Base-by-base conservation (phyloP, 805 yeast species). In the Vanderwaltozyma yarrowii region DNA sequence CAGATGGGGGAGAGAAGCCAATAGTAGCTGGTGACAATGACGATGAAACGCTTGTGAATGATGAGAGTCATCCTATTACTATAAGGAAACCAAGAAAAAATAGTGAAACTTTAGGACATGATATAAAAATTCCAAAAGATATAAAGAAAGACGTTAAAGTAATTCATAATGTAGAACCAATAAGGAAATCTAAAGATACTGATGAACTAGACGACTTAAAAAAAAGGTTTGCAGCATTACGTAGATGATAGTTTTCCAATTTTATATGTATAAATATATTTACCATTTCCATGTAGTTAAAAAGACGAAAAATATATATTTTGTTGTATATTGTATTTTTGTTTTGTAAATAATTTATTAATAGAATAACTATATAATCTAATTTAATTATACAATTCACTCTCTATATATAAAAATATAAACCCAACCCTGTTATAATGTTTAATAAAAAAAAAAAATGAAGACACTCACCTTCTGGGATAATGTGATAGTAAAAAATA, bases 201-300 rank as follows among this genome's bases (percentile, higher is more conserved):
- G 62, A 67, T 37, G 86, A 79, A 39, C 60, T 81, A 35, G 88
- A 80, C 47, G 79, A 73, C 5, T 59, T 83, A 37, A 72, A 73
- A 51, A 80, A 76, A 40, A 64, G 94, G 37, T 82, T 83, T 60
- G 89, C 80, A n/a, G 88, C 88, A 2, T 63, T 87, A 45, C 82
- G 77, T 44, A 66, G 71, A 41, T 61, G 41, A 44, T 27, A 13
- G 16, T 15, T 26, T n/a, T 25, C 14, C n/a, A 26, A 10, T 17
- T 24, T 6, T 11, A 32, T 16, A 17, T n/a, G n/a, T n/a, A n/a
- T n/a, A n/a, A n/a, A n/a, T n/a, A n/a, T n/a, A n/a, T n/a, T n/a
- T n/a, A n/a, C n/a, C n/a, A n/a, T n/a, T n/a, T n/a, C n/a, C n/a
- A n/a, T n/a, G n/a, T n/a, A n/a, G n/a, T n/a, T n/a, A n/a, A n/a